Base-by-base conservation (phyloP, 768 basidiomycete genomes). In the Pulveroboletus sp. region DNA sequence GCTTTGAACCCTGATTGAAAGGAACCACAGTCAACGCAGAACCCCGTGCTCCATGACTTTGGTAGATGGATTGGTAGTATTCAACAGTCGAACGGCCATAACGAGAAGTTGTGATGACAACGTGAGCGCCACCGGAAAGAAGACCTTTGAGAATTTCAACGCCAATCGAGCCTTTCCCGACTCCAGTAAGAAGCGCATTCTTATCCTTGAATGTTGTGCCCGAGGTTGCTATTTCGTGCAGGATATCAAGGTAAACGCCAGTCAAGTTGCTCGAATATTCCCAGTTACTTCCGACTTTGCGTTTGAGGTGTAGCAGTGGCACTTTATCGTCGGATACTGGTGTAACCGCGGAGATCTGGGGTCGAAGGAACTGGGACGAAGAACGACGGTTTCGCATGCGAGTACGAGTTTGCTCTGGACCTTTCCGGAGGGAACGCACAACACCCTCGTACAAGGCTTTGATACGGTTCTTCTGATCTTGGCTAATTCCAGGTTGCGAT, bases 151-250 rank as follows among this genome's bases (percentile, higher is more conserved):
- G 78, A 54, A 99, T 89, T 71, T 98, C 96, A 43, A 96, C 89
- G 50, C 96, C 96, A 57, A 99, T 99, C 4, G 93, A 96, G 12
- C 93, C 95, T 64, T 93, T 95, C 43, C 96, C 96, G 45, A 98
- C 96, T 63, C 96, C 96, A 29, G 96, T 99, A 26, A 98, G 78
- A 16, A 99, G 80, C 3, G 96, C 96, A 62, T 98, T 98, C 80
- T 98, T 99, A 76, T 94, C 95, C 70, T 95, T 89, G 80, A 98
- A 99, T 1, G 93, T 94, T 1, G 94, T 97, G 12, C 96, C 96
- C 5, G 95, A 93, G 0, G 96, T 97, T 6, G 96, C 96, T 59
- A 99, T 98, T 71, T 99, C 96, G 64, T 94, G 91, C 29, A 99
- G 77, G 58, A 99, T 87, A 63, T 99, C 96, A 56, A 99, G 82